Evolutionary conservation across 1,284 basidiomycete genomes (phyloP), one percentile per base, ranked within the genome.

Genomic region (Cutaneotrichosporon arboriforme): DNA sequence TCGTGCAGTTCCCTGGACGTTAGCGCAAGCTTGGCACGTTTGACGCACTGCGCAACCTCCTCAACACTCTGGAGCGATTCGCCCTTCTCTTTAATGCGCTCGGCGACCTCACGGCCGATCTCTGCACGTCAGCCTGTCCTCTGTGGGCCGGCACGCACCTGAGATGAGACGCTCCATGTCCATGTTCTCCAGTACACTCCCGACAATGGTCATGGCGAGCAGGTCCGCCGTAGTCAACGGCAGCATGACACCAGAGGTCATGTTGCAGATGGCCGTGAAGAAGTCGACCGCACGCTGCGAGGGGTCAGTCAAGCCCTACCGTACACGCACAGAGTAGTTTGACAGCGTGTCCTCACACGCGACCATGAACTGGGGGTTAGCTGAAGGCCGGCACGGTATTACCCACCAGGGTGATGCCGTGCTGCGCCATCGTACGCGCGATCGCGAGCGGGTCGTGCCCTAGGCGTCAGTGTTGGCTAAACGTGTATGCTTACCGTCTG

Each of bases 331-430:
- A 51, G 85, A 86, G 70, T 94, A 94, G 47, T 90, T 90, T 57
- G 90, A 94, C 52, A 97, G 79, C 2, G 93, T 94, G 49, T 96
- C 94, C 75, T 98, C 94, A 76, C 94, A 98, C 26, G 96, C 94
- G 17, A 99, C 93, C 72, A 96, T 92, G 77, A 96, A 94, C 90
- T 93, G 61, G 62, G 21, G 49, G 68, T 43, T n/a, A n/a, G n/a
- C n/a, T n/a, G n/a, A n/a, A 69, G 64, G 51, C 18, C 2, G 7
- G 15, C 12, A 4, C 4, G 2, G 1, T 3, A 26, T 2, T 7
- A 75, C 85, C 64, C 70, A 90, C 91, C 57, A 96, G 76, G 15
- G 88, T 90, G 65, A 97, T 96, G 3, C 94, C 94, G 36, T 82
- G 80, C 57, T 83, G 81, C 13, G 96, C 94, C 91, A 98, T 97